phyloP scores from a whole-genome alignment of 2,329 filamentous ascomycete genomes.

The Phialocephala subalpina region DNA sequence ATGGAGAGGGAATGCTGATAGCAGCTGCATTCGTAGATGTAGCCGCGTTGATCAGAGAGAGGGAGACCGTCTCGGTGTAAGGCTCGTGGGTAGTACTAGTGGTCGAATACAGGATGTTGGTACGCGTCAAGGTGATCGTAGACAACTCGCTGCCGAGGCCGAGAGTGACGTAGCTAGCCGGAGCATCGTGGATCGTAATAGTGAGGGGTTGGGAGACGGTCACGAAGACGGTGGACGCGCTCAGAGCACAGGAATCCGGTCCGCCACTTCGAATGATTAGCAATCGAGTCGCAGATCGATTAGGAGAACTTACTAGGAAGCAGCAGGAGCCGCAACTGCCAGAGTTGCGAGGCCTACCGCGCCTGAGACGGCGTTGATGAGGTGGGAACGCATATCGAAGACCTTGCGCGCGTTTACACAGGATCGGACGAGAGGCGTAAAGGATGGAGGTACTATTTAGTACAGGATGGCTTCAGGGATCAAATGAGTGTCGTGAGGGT shows the following conservation, averaged over 20 bases:
- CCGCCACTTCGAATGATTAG: conserved; percentile 25
- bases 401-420: not conserved
- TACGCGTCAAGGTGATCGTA: conserved; percentile 26
- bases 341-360: conserved; percentile 31
- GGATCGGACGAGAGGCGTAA: conserved; percentile 17
- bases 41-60: not conserved
- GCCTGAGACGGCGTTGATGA: conserved; percentile 21
- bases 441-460: conserved; percentile 14
- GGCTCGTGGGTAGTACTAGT: conserved; percentile 1
- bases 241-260: conserved; percentile 25
- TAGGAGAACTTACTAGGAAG: conserved; percentile 29
- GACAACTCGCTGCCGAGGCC: conserved; percentile 22
- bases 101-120: conserved; percentile 20
- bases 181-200: conserved; percentile 27
- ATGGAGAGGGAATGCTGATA: not conserved
- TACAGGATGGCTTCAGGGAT: not conserved
- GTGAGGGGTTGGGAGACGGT: conserved; percentile 28
- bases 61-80: conserved; percentile 6
- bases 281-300: conserved; percentile 2
- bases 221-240: conserved; percentile 33
- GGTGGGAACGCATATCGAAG: conserved; percentile 37
- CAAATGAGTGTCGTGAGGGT: not conserved
- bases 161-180: conserved; percentile 27
- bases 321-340: conserved; percentile 28
- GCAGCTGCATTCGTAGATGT: conserved; percentile 1